Conservation (phyloP, 2,329 filamentous ascomycete species). For the Colletotrichum sp. region DNA sequence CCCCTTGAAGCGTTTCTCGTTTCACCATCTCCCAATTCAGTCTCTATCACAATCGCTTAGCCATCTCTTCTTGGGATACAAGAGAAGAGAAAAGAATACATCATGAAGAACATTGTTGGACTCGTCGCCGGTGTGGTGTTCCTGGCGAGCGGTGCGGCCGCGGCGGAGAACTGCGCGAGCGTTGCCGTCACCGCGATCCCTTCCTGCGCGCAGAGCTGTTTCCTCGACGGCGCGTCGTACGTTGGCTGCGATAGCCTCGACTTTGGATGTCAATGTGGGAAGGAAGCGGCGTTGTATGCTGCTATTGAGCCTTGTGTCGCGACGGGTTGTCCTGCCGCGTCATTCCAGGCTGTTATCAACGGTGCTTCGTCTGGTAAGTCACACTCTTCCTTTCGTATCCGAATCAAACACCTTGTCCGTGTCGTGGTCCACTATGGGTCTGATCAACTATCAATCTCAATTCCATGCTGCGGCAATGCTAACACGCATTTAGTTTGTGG, state of each 20-base stretch:
- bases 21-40: background rate
- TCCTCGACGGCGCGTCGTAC: slow-evolving; percentile 27
- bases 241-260: slow-evolving; percentile 30
- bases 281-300: slow-evolving; percentile 24
- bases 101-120: background rate
- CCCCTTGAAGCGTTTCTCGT: slow-evolving; percentile 8
- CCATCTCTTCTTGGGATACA: background rate
- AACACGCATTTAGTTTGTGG: background rate
- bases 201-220: slow-evolving; percentile 31
- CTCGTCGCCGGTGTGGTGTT: background rate
- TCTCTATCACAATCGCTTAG: background rate
- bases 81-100: background rate
- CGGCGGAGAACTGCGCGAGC: slow-evolving; percentile 25
- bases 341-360: slow-evolving; percentile 28
- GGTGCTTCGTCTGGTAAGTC: slow-evolving; percentile 25
- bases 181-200: slow-evolving; percentile 31
- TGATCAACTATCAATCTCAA: no score
- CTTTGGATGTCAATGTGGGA: slow-evolving; percentile 31
- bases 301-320: slow-evolving; percentile 32
- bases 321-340: slow-evolving; percentile 27
- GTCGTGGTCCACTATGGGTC: no score
- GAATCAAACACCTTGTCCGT: no score
- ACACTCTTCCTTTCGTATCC: background rate
- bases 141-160: background rate
- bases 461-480: background rate